Base-by-base conservation (phyloP, 73 alveolate species). In the Paramecium sonneborni region DNA sequence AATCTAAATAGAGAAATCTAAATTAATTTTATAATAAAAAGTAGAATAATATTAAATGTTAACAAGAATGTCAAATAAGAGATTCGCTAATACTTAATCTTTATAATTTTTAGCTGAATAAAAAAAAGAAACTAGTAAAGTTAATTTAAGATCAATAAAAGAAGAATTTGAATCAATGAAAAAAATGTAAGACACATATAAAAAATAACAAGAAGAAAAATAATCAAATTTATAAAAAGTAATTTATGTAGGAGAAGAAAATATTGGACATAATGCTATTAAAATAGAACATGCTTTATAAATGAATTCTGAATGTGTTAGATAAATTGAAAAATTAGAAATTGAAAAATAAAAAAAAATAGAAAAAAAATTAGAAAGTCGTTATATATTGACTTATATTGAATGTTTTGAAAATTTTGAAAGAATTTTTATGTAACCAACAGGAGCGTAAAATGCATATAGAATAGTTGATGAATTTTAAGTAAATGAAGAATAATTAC, bases 391-490 rank as follows among this genome's bases (percentile, higher is more conserved):
- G 20, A 79, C 69, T n/a, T 79, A 79, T 79, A 79, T 79, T 20
- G 90, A 79, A 39, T 79, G 90, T 79, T 79, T 79, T 79, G 90
- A 79, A 18, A 43, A 79, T 30, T 79, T 79, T 43, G 90, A 79
- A 44, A 24, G 46, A 8, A 79, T 79, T 11, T 79, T 79, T 34
- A 79, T 79, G 90, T 3, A 79, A 30, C 43, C 44, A 8, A 39
- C 74, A 11, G 69, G 74, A 2, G 46, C 21, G 15, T 10, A 79
- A 24, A 26, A 62, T 62, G 90, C 44, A 10, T 43, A 39, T 10
- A 79, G 90, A 79, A n/a, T 79, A 24, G 90, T 79, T 20, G 90
- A 79, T 79, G 41, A 46, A 41, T 79, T 38, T 23, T 23, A 30
- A 37, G 90, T 79, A 15, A 35, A 79, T 79, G 90, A 79, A 44